phyloP scores from a whole-genome alignment of 228 moss, liverwort and hornwort genomes.

The Sphagnum fallax region DNA sequence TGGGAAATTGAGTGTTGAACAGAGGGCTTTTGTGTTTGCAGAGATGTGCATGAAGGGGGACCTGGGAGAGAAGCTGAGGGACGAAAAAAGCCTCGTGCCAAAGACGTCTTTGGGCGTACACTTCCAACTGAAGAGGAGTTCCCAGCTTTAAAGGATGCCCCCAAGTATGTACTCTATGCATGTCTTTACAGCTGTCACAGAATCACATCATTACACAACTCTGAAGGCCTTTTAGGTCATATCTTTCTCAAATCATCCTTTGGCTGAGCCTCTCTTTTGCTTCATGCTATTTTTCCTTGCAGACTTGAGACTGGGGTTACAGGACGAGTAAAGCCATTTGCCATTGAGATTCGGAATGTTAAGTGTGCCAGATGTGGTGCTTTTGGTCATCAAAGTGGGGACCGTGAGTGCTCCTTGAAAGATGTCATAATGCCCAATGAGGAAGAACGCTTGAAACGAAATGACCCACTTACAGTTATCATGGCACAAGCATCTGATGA shows the following conservation, averaged over 20 bases:
- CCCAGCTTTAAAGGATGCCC: slow-evolving; percentile 84
- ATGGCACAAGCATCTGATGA: slow-evolving; percentile 81
- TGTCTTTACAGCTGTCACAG: neutral
- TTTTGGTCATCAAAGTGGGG: slow-evolving; percentile 97
- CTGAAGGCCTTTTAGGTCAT: no score
- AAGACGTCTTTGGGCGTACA: slow-evolving; percentile 92
- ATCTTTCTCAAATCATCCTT: no score
- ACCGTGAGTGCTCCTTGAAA: slow-evolving; percentile 92
- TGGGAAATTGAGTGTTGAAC: no score
- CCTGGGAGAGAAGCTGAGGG: slow-evolving; percentile 17
- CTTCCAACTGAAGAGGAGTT: slow-evolving; percentile 93
- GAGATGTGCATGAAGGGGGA: slow-evolving; percentile 26
- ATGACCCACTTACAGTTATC: slow-evolving; percentile 84
- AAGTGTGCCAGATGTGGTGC: slow-evolving; percentile 97
- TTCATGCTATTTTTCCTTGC: slow-evolving; percentile 9
- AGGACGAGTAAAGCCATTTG: slow-evolving; percentile 93
- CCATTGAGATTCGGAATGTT: slow-evolving; percentile 91
- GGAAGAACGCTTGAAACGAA: slow-evolving; percentile 80
- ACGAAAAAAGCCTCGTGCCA: slow-evolving; percentile 57
- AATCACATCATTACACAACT: no score
- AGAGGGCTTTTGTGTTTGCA: slow-evolving; percentile 10
- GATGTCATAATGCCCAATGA: slow-evolving; percentile 83
- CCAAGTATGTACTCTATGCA: slow-evolving; percentile 35
- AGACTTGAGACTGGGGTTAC: slow-evolving; percentile 86
- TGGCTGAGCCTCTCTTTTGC: neutral